Evolutionary conservation across 352 stramenopile species (phyloP).

Genomic region (Globisporangium ultimum): DNA sequence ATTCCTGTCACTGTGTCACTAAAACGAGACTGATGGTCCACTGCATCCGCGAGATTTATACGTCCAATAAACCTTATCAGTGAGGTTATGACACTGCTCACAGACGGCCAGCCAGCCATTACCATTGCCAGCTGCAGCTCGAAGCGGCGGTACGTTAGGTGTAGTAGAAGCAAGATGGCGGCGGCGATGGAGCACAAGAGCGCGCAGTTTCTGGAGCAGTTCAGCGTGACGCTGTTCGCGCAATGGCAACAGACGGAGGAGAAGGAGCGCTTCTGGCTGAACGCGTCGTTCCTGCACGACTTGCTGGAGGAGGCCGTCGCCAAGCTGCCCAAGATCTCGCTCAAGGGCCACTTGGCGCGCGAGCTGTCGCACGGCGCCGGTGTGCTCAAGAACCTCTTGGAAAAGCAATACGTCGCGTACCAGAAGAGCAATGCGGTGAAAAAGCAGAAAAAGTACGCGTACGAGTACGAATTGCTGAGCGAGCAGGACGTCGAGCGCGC

Average conservation of each 20-base stretch:
- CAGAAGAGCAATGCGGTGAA: constrained; percentile 12
- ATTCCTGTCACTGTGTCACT: neutral
- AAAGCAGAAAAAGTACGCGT: neutral
- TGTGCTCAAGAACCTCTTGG: constrained; percentile 30
- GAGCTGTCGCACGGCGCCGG: constrained; percentile 27
- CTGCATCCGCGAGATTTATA: neutral
- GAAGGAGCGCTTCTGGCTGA: constrained; percentile 49
- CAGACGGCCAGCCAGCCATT: neutral
- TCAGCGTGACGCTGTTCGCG: constrained; percentile 46
- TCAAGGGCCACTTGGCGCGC: constrained; percentile 42
- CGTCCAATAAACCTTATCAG: neutral
- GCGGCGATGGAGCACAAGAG: constrained; percentile 38
- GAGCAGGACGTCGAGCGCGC: constrained; percentile 56
- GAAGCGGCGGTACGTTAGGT: neutral
- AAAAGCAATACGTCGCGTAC: constrained; percentile 26
- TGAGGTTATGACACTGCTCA: neutral
- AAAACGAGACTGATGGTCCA: neutral
- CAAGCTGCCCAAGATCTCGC: constrained; percentile 47
- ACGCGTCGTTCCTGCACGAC: constrained; percentile 29
- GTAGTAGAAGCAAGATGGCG: neutral
- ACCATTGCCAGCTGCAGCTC: neutral
- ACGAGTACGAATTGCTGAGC: constrained; percentile 29
- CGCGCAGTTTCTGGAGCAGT: constrained; percentile 56
- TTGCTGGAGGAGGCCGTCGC: constrained; percentile 56
- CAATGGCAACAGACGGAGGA: constrained; percentile 37